A percentile compares a stretch with the other conserved stretches of the same genome.
These are phyloP conservation scores for Coemansia guatemalensis DNA, from an alignment of 192 early-diverging fungal species.

Conservation along the genomic window DNA sequence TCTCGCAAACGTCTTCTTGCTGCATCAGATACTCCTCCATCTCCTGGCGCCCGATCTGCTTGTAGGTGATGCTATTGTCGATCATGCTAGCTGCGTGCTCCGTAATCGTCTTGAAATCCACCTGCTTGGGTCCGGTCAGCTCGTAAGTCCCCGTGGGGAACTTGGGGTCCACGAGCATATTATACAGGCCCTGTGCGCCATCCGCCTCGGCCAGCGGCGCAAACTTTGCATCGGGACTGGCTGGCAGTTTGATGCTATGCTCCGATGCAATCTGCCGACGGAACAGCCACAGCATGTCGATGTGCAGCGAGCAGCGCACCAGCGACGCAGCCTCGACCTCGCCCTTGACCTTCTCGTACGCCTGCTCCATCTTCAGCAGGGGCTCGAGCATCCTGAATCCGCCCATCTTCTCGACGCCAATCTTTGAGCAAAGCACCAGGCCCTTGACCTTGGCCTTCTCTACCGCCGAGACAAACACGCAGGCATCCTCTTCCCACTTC, in stretches of 20 bases:
- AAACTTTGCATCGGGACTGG: conserved; percentile 25
- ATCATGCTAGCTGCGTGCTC: conserved; percentile 24
- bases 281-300: conserved; percentile 48
- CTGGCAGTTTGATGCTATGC: conserved; percentile 32
- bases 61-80: conserved; percentile 29
- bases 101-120: conserved; percentile 24
- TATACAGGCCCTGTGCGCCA: conserved; percentile 34
- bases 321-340: conserved; percentile 39
- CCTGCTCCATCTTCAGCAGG: conserved; percentile 38
- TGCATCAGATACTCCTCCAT: conserved; percentile 32
- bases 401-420: conserved; percentile 29
- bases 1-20: conserved; percentile 18
- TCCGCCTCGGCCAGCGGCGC: conserved; percentile 33
- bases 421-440: conserved; percentile 47
- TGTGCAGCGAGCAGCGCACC: conserved; percentile 48
- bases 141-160: conserved; percentile 39
- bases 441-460: conserved; percentile 40
- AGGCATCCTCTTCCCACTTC: conserved; percentile 25
- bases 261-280: conserved; percentile 39
- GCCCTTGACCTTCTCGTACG: conserved; percentile 29
- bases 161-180: conserved; percentile 39
- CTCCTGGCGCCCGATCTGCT: conserved; percentile 29
- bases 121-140: conserved; percentile 34
- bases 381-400: conserved; percentile 28
- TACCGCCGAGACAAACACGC: conserved; percentile 34